Evolutionary conservation across 495 filamentous ascomycete species (phyloP).

Genomic region (Aspergillus nanangensis): DNA sequence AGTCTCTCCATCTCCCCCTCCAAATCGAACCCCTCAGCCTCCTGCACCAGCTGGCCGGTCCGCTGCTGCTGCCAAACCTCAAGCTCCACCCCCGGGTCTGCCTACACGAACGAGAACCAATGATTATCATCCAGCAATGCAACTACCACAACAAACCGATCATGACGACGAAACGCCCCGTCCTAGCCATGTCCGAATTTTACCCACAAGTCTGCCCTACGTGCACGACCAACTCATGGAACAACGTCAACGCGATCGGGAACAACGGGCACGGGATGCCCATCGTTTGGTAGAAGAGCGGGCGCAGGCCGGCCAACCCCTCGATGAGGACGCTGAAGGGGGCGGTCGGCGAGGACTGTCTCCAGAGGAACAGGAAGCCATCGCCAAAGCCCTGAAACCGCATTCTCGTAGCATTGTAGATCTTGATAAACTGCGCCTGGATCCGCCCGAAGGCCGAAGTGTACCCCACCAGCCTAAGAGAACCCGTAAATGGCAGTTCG

Average conservation of each 20-base stretch:
- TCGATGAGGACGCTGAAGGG: conserved; percentile 45
- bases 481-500: conserved; percentile 92
- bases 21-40: conserved; percentile 12
- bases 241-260: conserved; percentile 48
- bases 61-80: conserved; percentile 17
- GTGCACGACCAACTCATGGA: conserved; percentile 91
- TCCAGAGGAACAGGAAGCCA: conserved; percentile 71
- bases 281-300: conserved; percentile 23
- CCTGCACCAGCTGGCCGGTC: conserved; percentile 19
- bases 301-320: conserved; percentile 21
- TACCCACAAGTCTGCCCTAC: conserved; percentile 83
- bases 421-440: conserved; percentile 49
- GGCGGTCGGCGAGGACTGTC: conserved; percentile 44
- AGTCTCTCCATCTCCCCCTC: conserved; percentile 20
- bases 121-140: conserved; percentile 20
- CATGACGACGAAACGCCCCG: conserved; percentile 28
- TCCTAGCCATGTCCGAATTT: conserved; percentile 78
- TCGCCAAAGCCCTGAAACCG: conserved; percentile 70
- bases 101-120: conserved; percentile 17
- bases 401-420: conserved; percentile 63
- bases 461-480: conserved; percentile 57
- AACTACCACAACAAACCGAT: conserved; percentile 24
- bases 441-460: conserved; percentile 65
- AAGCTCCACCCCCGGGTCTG: conserved; percentile 12
- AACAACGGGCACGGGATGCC: conserved; percentile 25